Percentiles rank a stretch among this genome's conserved stretches.
phyloP scores from a whole-genome alignment of 352 stramenopile species.

The Pythium periplocum region DNA sequence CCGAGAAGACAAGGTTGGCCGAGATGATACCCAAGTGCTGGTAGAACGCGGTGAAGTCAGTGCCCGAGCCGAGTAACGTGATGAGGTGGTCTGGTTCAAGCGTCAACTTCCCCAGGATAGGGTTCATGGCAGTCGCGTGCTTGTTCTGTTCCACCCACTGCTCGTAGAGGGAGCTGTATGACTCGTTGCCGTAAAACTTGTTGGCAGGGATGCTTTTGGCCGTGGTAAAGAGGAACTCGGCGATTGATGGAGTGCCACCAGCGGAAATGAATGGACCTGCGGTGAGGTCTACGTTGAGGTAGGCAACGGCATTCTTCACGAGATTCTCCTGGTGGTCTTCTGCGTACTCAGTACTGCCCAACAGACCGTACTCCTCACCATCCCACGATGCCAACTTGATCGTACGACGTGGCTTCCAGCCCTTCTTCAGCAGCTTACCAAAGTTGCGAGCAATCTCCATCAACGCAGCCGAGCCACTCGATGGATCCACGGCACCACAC shows the following conservation, averaged over 20 bases:
- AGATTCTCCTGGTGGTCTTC: conserved; percentile 55
- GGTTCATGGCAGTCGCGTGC: conserved; percentile 24
- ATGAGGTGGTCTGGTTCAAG: conserved; percentile 47
- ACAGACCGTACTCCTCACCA: conserved; percentile 79
- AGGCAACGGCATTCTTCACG: conserved; percentile 56
- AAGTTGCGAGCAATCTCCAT: conserved; percentile 80
- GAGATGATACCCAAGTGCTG: conserved; percentile 83
- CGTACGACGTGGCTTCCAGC: conserved; percentile 68
- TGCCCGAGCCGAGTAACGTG: conserved; percentile 56
- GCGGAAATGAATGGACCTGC: conserved; percentile 45
- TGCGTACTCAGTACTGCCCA: conserved; percentile 81
- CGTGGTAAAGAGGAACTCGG: conserved; percentile 43
- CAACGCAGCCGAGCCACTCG: conserved; percentile 70
- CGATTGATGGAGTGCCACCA: conserved; percentile 62
- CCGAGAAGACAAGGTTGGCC: conserved; percentile 54
- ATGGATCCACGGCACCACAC: conserved; percentile 82
- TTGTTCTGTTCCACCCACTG: conserved; percentile 36
- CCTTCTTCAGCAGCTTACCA: conserved; percentile 47
- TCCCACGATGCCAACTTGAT: conserved; percentile 83
- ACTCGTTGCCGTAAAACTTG: conserved; percentile 15
- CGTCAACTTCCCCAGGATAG: conserved; percentile 26
- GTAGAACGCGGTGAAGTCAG: conserved; percentile 82
- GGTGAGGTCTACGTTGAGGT: conserved; percentile 84
- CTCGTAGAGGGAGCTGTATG: conserved; percentile 13
- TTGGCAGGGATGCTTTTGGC: conserved; percentile 56